Percentiles rank a stretch among this genome's conserved stretches.
phyloP scores from a whole-genome alignment of 169 alveolate genomes.

The Plasmodium yoelii region DNA sequence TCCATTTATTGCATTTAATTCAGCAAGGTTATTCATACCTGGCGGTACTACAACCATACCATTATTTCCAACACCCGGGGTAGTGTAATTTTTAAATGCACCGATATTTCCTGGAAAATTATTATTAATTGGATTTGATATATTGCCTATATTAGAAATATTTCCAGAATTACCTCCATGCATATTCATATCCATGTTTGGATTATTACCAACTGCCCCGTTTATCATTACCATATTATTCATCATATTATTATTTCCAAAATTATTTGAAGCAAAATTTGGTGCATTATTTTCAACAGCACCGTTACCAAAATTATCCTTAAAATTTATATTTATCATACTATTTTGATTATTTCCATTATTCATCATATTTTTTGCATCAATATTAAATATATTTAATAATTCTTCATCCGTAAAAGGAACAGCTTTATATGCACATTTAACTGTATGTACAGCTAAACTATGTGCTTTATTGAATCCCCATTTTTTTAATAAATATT shows the following conservation, averaged over 20 bases:
- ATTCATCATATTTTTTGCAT: slow-evolving; percentile 32
- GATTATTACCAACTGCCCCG: not conserved
- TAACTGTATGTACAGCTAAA: slow-evolving; percentile 69
- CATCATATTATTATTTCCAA: slow-evolving; percentile 4
- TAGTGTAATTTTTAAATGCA: too few relatives aligned
- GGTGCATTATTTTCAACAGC: not conserved
- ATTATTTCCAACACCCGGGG: too few relatives aligned
- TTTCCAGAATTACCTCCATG: not conserved
- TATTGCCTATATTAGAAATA: not conserved
- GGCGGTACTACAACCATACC: too few relatives aligned
- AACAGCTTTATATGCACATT: slow-evolving; percentile 69
- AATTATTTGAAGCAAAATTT: not conserved
- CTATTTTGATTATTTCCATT: slow-evolving; percentile 14
- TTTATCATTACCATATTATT: slow-evolving; percentile 16
- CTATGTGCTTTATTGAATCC: slow-evolving; percentile 74
- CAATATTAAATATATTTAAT: slow-evolving; percentile 57
- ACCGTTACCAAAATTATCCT: slow-evolving; percentile 11
- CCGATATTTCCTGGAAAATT: too few relatives aligned
- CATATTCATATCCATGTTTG: not conserved
- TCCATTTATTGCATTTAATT: too few relatives aligned
- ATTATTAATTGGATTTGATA: too few relatives aligned
- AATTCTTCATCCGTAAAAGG: slow-evolving; percentile 69
- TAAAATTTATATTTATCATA: slow-evolving; percentile 27
- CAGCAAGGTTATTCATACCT: too few relatives aligned
- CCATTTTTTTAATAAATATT: slow-evolving; percentile 67